These are phyloP conservation scores for Herpotrichia juniperi DNA, from an alignment of 2,329 filamentous ascomycete genomes.

Conservation along the genomic window DNA sequence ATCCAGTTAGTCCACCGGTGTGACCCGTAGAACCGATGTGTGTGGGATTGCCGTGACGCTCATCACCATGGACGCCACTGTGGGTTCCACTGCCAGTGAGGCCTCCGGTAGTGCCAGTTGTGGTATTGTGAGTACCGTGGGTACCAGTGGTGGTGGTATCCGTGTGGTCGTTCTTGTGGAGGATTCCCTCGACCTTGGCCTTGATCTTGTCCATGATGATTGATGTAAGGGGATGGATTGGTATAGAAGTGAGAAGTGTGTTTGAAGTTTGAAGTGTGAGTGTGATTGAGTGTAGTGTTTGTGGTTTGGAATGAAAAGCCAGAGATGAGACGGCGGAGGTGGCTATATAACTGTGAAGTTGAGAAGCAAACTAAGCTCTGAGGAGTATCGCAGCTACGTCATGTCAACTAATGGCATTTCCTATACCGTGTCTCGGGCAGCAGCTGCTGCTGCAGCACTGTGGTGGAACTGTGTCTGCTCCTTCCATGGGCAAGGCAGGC, in stretches of 20 bases:
- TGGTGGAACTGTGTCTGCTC: not conserved
- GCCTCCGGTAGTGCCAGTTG: constrained; percentile 1
- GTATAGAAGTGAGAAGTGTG: not conserved
- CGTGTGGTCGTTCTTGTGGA: constrained; percentile 32
- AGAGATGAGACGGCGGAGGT: too few relatives aligned
- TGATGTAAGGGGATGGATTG: constrained; percentile 1
- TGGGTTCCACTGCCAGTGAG: constrained; percentile 2
- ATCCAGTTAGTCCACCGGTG: constrained; percentile 8
- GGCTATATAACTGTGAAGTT: too few relatives aligned
- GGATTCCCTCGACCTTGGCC: constrained; percentile 44
- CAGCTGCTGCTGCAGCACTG: too few relatives aligned
- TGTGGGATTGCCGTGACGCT: constrained; percentile 14
- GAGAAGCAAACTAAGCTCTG: too few relatives aligned
- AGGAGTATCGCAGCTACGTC: too few relatives aligned
- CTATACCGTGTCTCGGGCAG: not conserved
- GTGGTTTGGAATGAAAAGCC: not conserved
- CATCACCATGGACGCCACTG: constrained; percentile 1
- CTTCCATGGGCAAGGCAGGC: not conserved
- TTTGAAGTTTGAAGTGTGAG: not conserved
- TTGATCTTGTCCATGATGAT: constrained; percentile 42
- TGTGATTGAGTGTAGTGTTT: not conserved
- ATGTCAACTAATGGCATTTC: not conserved
- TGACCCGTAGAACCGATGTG: not conserved
- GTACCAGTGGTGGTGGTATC: constrained; percentile 16
- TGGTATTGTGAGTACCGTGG: constrained; percentile 6